phyloP scores from a whole-genome alignment of 2,329 filamentous ascomycete species.

The Aurifilum marmelostoma region DNA sequence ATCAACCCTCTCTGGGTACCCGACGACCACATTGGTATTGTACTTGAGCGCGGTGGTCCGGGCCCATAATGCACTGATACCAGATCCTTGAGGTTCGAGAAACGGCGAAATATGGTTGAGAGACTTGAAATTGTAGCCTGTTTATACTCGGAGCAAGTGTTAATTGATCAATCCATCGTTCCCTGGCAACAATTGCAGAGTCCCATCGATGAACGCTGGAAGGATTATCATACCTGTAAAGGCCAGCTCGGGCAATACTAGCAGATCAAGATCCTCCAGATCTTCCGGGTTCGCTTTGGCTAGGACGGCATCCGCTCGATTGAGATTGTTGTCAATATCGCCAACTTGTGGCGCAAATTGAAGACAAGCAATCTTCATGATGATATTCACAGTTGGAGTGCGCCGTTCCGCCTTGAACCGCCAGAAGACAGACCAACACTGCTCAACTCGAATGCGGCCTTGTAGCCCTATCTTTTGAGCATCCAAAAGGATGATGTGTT shows the following conservation, averaged over 20 bases:
- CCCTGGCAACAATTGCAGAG: background rate
- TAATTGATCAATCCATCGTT: background rate
- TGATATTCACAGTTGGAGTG: background rate
- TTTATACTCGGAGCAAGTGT: background rate
- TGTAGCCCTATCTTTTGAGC: background rate
- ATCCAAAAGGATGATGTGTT: background rate
- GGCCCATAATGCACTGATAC: slow-evolving; percentile 74
- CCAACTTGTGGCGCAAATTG: slow-evolving; percentile 75
- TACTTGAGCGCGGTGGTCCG: slow-evolving; percentile 66
- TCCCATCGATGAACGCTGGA: too few relatives aligned
- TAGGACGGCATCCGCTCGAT: slow-evolving; percentile 65
- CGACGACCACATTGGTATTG: slow-evolving; percentile 69
- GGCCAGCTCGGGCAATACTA: slow-evolving; percentile 76
- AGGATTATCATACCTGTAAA: slow-evolving; percentile 61
- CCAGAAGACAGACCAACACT: background rate
- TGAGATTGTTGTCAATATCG: slow-evolving; percentile 71
- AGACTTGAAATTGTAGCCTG: slow-evolving; percentile 78
- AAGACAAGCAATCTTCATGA: slow-evolving; percentile 69
- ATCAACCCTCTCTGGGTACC: slow-evolving; percentile 74
- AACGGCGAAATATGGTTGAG: slow-evolving; percentile 68
- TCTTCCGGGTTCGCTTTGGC: slow-evolving; percentile 52
- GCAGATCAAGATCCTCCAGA: slow-evolving; percentile 67
- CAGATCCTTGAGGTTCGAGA: slow-evolving; percentile 67
- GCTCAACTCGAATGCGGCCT: background rate
- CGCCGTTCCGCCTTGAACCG: background rate